These are phyloP conservation scores for Ormosia semicastrata DNA, from an alignment of 306 rosid genomes.

Conservation along the genomic window DNA sequence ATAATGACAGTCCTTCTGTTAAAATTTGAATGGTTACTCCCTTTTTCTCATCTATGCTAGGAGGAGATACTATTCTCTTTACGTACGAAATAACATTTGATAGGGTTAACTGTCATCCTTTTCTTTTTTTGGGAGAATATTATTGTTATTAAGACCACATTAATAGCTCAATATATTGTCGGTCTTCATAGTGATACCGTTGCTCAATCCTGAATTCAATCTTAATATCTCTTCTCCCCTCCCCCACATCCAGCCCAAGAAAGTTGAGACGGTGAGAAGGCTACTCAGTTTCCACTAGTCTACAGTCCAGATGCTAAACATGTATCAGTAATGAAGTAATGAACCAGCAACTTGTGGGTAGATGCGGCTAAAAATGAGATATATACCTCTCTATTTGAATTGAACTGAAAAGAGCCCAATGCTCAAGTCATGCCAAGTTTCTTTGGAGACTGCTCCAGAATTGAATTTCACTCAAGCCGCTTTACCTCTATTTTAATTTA, in stretches of 20 bases:
- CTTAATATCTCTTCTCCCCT: not conserved
- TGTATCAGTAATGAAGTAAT: not conserved
- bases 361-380: not conserved
- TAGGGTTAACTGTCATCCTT: slow-evolving; percentile 5
- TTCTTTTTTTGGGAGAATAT: not conserved
- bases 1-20: slow-evolving; percentile 1
- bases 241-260: not conserved
- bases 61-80: slow-evolving; percentile 31
- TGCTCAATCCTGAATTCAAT: not conserved
- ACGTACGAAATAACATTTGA: slow-evolving; percentile 29
- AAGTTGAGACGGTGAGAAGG: not conserved
- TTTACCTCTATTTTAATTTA: not conserved
- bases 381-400: not conserved
- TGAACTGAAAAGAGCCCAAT: not conserved
- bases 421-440: not conserved
- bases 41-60: slow-evolving; percentile 2
- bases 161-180: slow-evolving; percentile 1
- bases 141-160: not conserved
- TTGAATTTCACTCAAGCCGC: not conserved
- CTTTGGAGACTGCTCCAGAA: not conserved
- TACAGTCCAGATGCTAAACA: not conserved
- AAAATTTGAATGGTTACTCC: slow-evolving; percentile 29
- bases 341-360: not conserved
- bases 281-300: not conserved
- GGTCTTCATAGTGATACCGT: not conserved